Percentiles rank a stretch among this genome's conserved stretches.
Conservation (phyloP, 2,329 filamentous ascomycete species). For the Teratosphaeria destructans region DNA sequence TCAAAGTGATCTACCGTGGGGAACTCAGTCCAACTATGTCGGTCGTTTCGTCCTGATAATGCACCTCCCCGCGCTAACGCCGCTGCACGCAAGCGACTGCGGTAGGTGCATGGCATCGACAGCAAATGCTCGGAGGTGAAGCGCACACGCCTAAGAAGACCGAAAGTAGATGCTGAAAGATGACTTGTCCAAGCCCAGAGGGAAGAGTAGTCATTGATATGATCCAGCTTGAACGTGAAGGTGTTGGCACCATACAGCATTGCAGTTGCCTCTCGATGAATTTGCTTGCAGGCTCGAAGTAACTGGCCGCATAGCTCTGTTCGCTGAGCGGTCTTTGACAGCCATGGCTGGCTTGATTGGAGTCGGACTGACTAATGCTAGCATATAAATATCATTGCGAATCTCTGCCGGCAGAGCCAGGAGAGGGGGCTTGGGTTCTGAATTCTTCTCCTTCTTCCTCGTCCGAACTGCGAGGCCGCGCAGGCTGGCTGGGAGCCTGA, state of each 20-base stretch:
- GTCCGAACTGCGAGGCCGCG: background rate
- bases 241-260: background rate
- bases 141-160: background rate
- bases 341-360: background rate
- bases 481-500: background rate
- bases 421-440: background rate
- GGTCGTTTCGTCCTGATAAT: background rate
- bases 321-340: background rate
- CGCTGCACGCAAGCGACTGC: background rate
- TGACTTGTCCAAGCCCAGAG: background rate
- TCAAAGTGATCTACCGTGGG: background rate
- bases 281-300: background rate
- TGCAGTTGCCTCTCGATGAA: background rate
- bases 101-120: background rate
- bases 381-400: background rate
- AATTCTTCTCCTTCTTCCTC: background rate
- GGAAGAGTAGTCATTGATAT: background rate
- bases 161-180: background rate
- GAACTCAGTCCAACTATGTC: background rate
- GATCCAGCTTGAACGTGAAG: background rate
- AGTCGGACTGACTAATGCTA: background rate
- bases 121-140: background rate
- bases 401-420: background rate
- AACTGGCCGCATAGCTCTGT: background rate
- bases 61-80: background rate